A percentile compares a stretch with the other conserved stretches of the same genome.
phyloP scores from a whole-genome alignment of 176 grass and related monocot species.

The Chrysopogon serrulatus region DNA sequence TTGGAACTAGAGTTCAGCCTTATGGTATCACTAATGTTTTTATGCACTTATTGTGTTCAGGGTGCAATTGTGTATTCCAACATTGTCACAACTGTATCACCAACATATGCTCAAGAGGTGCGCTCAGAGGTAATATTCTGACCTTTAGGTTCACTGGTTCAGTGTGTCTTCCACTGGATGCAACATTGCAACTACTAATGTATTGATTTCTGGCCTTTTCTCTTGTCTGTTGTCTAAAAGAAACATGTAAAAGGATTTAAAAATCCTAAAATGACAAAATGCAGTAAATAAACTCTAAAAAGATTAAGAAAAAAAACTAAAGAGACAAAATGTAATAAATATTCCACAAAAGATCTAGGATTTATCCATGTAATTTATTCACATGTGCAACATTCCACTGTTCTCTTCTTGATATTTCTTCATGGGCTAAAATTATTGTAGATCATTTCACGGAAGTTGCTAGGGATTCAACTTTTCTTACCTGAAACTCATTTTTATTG shows the following conservation, averaged over 20 bases:
- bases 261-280: neutral
- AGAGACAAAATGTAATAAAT: neutral
- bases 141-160: slow-evolving; percentile 3
- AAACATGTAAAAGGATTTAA: neutral
- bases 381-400: neutral
- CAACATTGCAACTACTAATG: neutral
- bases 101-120: slow-evolving; percentile 95
- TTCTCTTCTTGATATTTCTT: neutral
- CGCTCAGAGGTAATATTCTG: slow-evolving; percentile 68
- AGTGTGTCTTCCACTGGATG: neutral
- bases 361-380: neutral
- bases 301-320: neutral
- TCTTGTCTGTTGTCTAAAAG: neutral
- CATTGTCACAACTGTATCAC: slow-evolving; percentile 95
- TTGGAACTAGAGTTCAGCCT: neutral
- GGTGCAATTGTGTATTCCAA: slow-evolving; percentile 97
- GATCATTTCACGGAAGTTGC: neutral
- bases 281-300: neutral
- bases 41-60: slow-evolving; percentile 43
- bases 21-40: slow-evolving; percentile 22
- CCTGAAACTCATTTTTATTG: neutral
- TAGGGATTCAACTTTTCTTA: neutral
- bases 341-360: neutral
- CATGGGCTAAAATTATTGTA: neutral
- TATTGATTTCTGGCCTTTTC: neutral